Evolutionary conservation across 208 protist genomes (phyloP).

Genomic region (Trichomonas gallinae): DNA sequence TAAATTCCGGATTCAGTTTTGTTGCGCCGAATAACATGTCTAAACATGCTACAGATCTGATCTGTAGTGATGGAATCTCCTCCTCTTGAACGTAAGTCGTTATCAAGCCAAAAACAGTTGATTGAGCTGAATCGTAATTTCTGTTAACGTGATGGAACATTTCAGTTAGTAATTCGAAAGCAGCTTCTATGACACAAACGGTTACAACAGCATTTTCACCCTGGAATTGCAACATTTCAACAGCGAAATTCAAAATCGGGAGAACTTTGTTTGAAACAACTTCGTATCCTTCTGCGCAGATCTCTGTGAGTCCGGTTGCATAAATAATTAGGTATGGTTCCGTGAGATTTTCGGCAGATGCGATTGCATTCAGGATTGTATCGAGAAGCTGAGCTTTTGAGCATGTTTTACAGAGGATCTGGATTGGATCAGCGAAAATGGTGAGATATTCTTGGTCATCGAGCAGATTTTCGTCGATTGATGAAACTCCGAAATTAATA

Average conservation of each 20-base stretch:
- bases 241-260: neutral
- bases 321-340: neutral
- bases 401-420: neutral
- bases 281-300: neutral
- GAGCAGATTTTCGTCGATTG: neutral
- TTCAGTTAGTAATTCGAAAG: neutral
- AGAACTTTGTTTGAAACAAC: neutral
- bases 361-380: neutral
- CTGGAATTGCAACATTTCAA: neutral
- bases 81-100: neutral
- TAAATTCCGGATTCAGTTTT: neutral
- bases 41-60: neutral
- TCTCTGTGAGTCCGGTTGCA: neutral
- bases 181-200: neutral
- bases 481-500: neutral
- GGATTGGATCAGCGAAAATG: neutral
- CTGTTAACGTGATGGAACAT: neutral
- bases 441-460: neutral
- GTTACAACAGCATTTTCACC: neutral
- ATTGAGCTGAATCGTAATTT: neutral
- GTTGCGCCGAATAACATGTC: neutral
- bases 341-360: neutral
- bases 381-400: neutral
- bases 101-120: neutral
- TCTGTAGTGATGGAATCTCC: neutral